Conservation (phyloP, 805 yeast species). For the Saccharomyces mikatae region DNA sequence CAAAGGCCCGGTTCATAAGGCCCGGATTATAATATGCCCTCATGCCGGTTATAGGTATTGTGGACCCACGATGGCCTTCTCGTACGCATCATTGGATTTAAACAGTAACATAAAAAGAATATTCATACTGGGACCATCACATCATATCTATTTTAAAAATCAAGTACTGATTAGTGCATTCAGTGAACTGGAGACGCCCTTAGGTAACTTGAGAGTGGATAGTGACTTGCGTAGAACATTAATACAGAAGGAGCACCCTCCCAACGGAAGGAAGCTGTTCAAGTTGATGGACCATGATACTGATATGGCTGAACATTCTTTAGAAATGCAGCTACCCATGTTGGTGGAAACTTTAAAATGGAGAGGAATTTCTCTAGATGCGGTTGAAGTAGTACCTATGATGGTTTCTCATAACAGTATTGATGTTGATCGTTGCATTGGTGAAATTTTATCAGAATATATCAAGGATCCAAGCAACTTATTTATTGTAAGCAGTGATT, state of each 20-base stretch:
- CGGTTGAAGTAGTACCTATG: conserved; percentile 62
- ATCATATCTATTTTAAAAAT: conserved; percentile 71
- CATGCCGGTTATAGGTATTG: conserved; percentile 92
- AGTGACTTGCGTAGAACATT: conserved; percentile 34
- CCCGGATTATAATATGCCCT: conserved; percentile 35
- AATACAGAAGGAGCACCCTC: conserved; percentile 11
- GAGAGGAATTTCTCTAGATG: conserved; percentile 31
- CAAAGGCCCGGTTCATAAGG: conserved; percentile 26
- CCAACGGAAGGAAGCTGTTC: conserved; percentile 35
- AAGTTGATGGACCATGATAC: conserved; percentile 46
- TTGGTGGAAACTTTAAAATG: conserved; percentile 43
- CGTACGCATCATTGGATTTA: conserved; percentile 66
- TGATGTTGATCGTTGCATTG: conserved; percentile 38
- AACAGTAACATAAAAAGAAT: conserved; percentile 41
- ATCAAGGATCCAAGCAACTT: conserved; percentile 47
- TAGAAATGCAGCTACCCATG: conserved; percentile 88
- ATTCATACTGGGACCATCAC: conserved; percentile 87
- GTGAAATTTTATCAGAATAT: conserved; percentile 43
- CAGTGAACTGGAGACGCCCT: conserved; percentile 64
- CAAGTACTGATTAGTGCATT: conserved; percentile 47
- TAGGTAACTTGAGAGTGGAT: conserved; percentile 71
- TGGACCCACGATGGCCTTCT: conserved; percentile 67
- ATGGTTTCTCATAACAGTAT: conserved; percentile 60
- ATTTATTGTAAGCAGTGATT: conserved; percentile 80
- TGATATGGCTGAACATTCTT: conserved; percentile 84